Evolutionary conservation across 2,329 filamentous ascomycete genomes (phyloP).

Genomic region (Onygenales sp.): DNA sequence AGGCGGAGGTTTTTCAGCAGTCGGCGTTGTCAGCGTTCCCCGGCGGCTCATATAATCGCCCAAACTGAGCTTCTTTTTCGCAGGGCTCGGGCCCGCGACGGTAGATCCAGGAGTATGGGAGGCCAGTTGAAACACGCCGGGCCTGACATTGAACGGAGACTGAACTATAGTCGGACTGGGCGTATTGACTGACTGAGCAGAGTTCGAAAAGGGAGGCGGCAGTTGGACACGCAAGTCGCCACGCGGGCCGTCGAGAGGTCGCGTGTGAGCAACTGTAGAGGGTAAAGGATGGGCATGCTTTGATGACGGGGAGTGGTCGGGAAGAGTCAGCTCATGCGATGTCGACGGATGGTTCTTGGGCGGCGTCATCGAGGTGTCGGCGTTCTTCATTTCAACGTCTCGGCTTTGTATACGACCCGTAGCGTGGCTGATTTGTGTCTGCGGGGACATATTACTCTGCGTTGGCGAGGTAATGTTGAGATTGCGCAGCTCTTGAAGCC

Average conservation of each 20-base stretch:
- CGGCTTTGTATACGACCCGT: conserved; percentile 7
- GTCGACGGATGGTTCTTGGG: conserved; percentile 5
- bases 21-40: conserved; percentile 30
- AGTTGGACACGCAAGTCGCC: conserved; percentile 21
- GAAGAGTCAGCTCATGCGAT: too few species aligned
- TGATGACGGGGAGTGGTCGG: too few species aligned
- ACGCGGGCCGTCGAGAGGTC: conserved; percentile 11
- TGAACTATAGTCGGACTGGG: conserved; percentile 22
- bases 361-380: conserved; percentile 18
- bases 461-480: conserved; percentile 12
- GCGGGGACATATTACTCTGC: conserved; percentile 9
- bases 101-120: conserved; percentile 18
- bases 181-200: conserved; percentile 15
- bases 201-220: conserved; percentile 13
- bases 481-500: conserved; percentile 21
- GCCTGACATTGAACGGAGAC: conserved; percentile 20
- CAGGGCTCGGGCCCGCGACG: conserved; percentile 35
- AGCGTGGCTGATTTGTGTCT: conserved; percentile 7
- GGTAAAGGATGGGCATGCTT: conserved; percentile 21
- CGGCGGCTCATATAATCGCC: conserved; percentile 40
- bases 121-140: conserved; percentile 14
- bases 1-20: conserved; percentile 30
- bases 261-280: conserved; percentile 27
- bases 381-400: conserved; percentile 29
- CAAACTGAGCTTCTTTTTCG: conserved; percentile 42